Percentiles rank a stretch among this genome's conserved stretches.
Conservation (phyloP, 1,284 basidiomycete species). For the Ustilago nuda region DNA sequence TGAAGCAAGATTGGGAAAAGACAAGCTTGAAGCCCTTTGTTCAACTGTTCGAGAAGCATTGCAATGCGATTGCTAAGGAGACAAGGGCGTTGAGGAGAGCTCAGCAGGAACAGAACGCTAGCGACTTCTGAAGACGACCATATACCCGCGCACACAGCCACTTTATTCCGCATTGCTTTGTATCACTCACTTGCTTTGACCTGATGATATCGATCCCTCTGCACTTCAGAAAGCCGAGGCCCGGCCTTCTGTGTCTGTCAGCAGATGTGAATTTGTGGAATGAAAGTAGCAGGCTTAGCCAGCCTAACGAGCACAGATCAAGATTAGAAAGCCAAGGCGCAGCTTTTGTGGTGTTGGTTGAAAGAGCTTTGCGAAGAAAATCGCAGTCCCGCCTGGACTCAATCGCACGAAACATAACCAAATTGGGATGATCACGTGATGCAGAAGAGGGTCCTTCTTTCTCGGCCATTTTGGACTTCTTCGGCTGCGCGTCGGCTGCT, state of each 20-base stretch:
- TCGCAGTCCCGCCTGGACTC: no score
- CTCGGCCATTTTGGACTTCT: neutral
- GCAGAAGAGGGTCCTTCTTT: neutral
- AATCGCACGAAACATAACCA: no score
- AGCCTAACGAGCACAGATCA: no score
- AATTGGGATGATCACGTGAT: no score
- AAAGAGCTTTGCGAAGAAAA: neutral
- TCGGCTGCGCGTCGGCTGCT: slow-evolving; percentile 6
- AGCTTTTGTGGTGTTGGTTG: neutral
- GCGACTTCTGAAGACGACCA: slow-evolving; percentile 31
- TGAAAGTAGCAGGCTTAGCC: no score
- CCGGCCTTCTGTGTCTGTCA: neutral
- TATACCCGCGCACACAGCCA: slow-evolving; percentile 13
- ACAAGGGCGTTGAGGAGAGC: slow-evolving; percentile 25
- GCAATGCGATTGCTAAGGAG: slow-evolving; percentile 56
- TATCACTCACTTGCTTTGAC: neutral
- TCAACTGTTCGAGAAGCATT: slow-evolving; percentile 85
- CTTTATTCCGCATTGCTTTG: neutral
- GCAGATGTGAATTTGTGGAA: neutral
- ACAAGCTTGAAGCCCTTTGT: slow-evolving; percentile 84
- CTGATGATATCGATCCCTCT: no score
- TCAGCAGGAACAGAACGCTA: slow-evolving; percentile 46
- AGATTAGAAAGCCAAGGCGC: no score
- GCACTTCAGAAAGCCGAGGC: no score
- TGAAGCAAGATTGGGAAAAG: slow-evolving; percentile 72